Base-by-base conservation (phyloP, 2,329 filamentous ascomycete species). In the Fusarium clavum region DNA sequence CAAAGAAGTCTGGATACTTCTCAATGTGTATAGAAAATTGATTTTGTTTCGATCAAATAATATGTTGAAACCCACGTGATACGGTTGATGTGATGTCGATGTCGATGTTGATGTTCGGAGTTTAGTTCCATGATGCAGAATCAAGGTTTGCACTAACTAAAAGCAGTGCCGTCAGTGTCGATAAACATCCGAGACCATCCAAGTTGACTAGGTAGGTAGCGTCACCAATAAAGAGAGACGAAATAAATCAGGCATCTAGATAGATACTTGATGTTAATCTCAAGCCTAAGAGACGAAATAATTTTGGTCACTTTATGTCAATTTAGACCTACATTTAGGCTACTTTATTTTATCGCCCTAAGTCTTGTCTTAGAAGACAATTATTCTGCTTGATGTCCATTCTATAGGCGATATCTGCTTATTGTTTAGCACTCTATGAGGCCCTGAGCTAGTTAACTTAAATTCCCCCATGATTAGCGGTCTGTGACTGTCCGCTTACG, bases 61-160 rank as follows among this genome's bases (percentile, higher is more conserved):
- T 41, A 8, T 27, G 34, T 52, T 27, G 9, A 27, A 29, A 8
- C n/a, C 13, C 25, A 20, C 13, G 22, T 47, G 18, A 29, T n/a
- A n/a, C 10, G 18, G 18, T 38, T 7, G 10, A 38, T 4, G 34
- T 38, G 34, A 38, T 38, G 34, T 38, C 10, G 34, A n/a, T 46
- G 16, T n/a, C 27, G 29, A 49, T 24, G 30, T 49, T 34, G 18
- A 18, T 44, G 10, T 22, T 38, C 24, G 24, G 30, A 38, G 34
- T 38, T 38, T 8, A 51, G 12, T 25, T 51, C 4, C 25, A 22
- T 25, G 11, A 25, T 25, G 48, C 24, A 41, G 18, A 52, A 53
- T 16, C n/a, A 43, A 53, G 14, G 49, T 53, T 53, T 41, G 7
- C 27, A n/a, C 49, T 53, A 53, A 53, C 49, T 53, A 43, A 43